These are phyloP conservation scores for Paracoccidioides lutzii DNA, from an alignment of 2,329 filamentous ascomycete species.

Conservation along the genomic window DNA sequence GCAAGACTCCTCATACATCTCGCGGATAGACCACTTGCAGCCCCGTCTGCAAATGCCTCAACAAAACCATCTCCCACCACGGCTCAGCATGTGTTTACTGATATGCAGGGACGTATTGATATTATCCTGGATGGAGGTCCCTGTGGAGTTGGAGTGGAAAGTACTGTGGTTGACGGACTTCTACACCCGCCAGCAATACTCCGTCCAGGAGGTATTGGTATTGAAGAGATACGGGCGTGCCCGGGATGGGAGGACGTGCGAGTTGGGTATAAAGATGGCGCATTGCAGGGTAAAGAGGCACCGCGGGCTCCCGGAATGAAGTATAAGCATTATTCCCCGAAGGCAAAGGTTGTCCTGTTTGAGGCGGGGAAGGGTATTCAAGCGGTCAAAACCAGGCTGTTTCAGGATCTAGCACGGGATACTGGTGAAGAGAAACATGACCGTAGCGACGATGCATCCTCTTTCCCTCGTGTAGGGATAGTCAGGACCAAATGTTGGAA, in stretches of 20 bases:
- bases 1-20: conserved; percentile 76
- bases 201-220: conserved; percentile 71
- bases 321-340: conserved; percentile 94
- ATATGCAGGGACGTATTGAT: conserved; percentile 69
- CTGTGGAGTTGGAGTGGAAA: conserved; percentile 85
- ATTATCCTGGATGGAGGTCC: conserved; percentile 79
- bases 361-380: conserved; percentile 40
- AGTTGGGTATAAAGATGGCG: conserved; percentile 66
- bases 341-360: conserved; percentile 72
- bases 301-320: conserved; percentile 96
- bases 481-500: conserved; percentile 23
- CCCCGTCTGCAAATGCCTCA: conserved; percentile 86
- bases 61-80: conserved; percentile 86
- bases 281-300: conserved; percentile 49
- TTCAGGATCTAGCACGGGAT: conserved; percentile 24
- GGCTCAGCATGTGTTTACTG: conserved; percentile 76
- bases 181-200: conserved; percentile 69
- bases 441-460: background rate
- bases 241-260: conserved; percentile 69
- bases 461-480: conserved; percentile 15
- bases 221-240: conserved; percentile 62
- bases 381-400: conserved; percentile 21
- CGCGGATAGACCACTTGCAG: conserved; percentile 66
- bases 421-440: conserved; percentile 17
- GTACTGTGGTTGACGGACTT: conserved; percentile 88